Base-by-base conservation (phyloP, 768 basidiomycete genomes). In the Suillus decipiens region DNA sequence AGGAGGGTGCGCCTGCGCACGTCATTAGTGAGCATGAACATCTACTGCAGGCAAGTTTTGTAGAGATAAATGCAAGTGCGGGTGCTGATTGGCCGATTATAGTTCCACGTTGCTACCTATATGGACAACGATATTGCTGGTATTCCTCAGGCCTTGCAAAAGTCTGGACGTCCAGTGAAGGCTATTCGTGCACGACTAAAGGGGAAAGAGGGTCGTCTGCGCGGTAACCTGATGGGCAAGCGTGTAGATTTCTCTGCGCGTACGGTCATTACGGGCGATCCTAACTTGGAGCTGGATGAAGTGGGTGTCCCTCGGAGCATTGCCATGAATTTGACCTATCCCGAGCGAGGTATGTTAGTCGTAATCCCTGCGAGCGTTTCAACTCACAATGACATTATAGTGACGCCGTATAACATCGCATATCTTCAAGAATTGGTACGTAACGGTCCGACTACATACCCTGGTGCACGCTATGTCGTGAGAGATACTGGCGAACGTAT, bases 91-190 rank as follows among this genome's bases (percentile, higher is more conserved):
- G 28, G 17, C 31, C 53, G 63, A 47, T 11, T 39, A 50, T 68
- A 97, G 94, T 99, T 96, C 74, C 97, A 99, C 72, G 95, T 98
- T 64, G 97, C 97, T 3, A 99, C 97, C 0, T 99, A 99, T 74
- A 99, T 99, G 96, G 97, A 99, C 73, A 99, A 99, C 72, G 96
- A 99, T 72, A 96, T 99, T 63, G 95, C 97, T 39, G 97, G 97
- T 51, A 93, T 98, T 41, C 97, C 97, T 1, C 96, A 98, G 72
- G 95, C 97, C 2, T 79, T 96, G 68, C 97, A 99, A 72, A 99
- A 99, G 77, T 96, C 94, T 47, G 97, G 97, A 36, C 87, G 97
- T 63, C 96, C 97, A 33, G 92, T 99, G 64, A 99, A 99, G 77
- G 96, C 97, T 41, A 98, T 99, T 70, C 94, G 97, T 63, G 95